A percentile compares a stretch with the other conserved stretches of the same genome.
Conservation (phyloP, 306 rosid genomes). For the Trichosanthes cucumerina region DNA sequence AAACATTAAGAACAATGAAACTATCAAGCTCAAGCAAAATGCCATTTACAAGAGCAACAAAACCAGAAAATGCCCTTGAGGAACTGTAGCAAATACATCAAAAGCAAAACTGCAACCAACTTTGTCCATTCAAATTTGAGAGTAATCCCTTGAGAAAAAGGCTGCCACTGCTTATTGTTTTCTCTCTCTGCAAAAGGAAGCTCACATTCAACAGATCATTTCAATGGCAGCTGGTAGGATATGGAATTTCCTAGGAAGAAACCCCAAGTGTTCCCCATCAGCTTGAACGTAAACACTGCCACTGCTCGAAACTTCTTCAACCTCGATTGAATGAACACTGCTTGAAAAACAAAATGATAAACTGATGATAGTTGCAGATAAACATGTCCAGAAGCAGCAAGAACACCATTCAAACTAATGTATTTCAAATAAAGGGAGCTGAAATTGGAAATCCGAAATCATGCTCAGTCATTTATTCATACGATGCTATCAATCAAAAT, state of each 20-base stretch:
- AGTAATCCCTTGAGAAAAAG: neutral
- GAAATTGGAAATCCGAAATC: neutral
- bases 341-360: neutral
- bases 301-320: conserved; percentile 56
- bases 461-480: neutral
- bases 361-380: neutral
- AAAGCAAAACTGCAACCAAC: neutral
- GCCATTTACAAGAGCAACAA: conserved; percentile 4
- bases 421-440: neutral
- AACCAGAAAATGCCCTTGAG: neutral
- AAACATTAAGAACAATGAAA: neutral
- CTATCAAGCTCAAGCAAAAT: neutral
- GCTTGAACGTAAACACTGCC: conserved; percentile 66
- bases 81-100: neutral
- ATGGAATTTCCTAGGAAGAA: conserved; percentile 66
- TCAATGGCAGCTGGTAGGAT: conserved; percentile 67
- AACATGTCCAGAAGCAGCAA: neutral
- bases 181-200: neutral
- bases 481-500: neutral
- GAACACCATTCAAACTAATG: neutral
- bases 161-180: neutral
- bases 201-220: conserved; percentile 59
- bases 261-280: conserved; percentile 88
- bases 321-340: conserved; percentile 63
- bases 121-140: neutral